Evolutionary conservation across 106 monocot genomes (phyloP), one percentile per base, ranked within the genome.

Genomic region (Triglochin maritima): DNA sequence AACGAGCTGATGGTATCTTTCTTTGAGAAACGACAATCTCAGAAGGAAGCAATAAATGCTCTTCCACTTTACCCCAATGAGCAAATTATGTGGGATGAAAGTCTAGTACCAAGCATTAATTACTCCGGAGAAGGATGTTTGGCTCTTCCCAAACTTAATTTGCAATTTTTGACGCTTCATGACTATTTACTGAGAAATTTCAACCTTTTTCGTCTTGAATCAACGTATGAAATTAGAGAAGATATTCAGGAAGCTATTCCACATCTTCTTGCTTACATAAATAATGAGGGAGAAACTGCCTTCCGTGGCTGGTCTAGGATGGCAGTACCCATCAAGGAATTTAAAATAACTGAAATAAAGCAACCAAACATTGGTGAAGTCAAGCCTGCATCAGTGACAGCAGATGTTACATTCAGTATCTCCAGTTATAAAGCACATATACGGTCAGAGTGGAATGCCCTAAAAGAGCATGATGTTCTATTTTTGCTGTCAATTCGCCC

Each of bases 221-320:
- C 92, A 49, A 98, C 98, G 12, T 98, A 98, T 73, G 98, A 98
- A 76, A 98, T 98, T 70, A 86, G 98, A 64, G 98, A 98, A 78
- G 98, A 98, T 82, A 92, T 98, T 62, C 98, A 98, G 59, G 98
- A 92, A 74, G 98, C 98, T 44, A 78, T 92, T 71, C 98, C 98
- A 64, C 98, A 98, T 72, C 86, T 98, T 48, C 88, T 88, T 62
- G 76, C 98, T 16, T 86, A 89, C 62, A 88, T 98, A 63, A 92
- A 98, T 74, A 98, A 71, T 69, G 98, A 98, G 65, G 98, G 98
- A 64, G 98, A 98, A 59, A 79, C 88, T 66, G 86, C 88, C 12
- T 98, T 98, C n/a, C 83, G 98, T 46, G 98, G 98, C 46, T 98
- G 98, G 98, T 98, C 98, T 61, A 91, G 98, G 79, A 98, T 98